phyloP scores from a whole-genome alignment of 805 yeast species.

The Kodamaea hsintzibuensis region DNA sequence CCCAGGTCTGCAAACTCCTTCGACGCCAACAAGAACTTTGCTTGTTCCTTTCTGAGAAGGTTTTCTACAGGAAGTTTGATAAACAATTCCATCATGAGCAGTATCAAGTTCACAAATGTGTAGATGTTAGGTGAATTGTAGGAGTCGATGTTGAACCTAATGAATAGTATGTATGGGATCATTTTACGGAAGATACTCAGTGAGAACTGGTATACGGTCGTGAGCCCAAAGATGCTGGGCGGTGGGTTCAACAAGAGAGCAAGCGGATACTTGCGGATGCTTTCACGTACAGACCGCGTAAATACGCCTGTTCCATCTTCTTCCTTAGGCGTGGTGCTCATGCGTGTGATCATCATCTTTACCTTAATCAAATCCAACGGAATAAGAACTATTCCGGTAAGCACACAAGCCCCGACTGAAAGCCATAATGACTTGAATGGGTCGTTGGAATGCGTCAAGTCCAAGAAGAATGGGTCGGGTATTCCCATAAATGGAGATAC shows the following conservation, averaged over 20 bases:
- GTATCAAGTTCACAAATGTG: constrained; percentile 56
- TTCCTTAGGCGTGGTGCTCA: constrained; percentile 31
- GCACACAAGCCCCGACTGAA: constrained; percentile 67
- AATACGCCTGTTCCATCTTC: constrained; percentile 16
- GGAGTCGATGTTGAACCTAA: constrained; percentile 63
- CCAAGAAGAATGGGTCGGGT: constrained; percentile 88
- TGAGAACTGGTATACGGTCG: constrained; percentile 62
- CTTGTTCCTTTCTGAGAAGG: constrained; percentile 79
- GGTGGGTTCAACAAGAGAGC: constrained; percentile 60
- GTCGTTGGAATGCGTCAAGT: constrained; percentile 75
- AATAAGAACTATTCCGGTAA: constrained; percentile 70
- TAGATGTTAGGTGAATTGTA: constrained; percentile 61
- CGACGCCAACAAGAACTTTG: constrained; percentile 54
- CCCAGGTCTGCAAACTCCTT: constrained; percentile 36
- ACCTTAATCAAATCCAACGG: constrained; percentile 84
- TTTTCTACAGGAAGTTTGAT: constrained; percentile 87
- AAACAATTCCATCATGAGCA: constrained; percentile 69
- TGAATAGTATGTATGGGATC: constrained; percentile 65
- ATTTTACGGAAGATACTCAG: constrained; percentile 60
- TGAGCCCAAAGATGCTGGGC: constrained; percentile 36
- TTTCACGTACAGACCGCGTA: constrained; percentile 70
- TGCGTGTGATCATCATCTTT: constrained; percentile 68
- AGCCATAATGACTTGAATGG: constrained; percentile 67
- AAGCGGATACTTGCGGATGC: constrained; percentile 59
- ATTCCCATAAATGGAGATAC: constrained; percentile 76